Percentiles rank a stretch among this genome's conserved stretches.
These are phyloP conservation scores for Diplogelasinospora grovesii DNA, from an alignment of 495 filamentous ascomycete genomes.

Conservation along the genomic window DNA sequence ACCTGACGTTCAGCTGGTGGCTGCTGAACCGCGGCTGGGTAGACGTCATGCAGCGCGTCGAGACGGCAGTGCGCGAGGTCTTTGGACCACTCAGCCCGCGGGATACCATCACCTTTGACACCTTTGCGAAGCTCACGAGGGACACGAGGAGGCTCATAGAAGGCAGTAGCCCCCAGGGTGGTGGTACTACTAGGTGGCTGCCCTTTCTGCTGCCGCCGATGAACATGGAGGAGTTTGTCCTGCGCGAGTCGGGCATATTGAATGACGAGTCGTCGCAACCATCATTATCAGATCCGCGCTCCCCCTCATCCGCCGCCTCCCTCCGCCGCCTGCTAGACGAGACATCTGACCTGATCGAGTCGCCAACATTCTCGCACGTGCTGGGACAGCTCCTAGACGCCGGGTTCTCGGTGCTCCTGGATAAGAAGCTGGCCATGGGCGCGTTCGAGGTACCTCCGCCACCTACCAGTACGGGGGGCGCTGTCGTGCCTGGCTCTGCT, in stretches of 20 bases:
- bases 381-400: constrained; percentile 80
- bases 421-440: constrained; percentile 67
- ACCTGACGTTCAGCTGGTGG: constrained; percentile 98
- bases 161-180: constrained; percentile 59
- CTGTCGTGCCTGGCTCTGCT: too few species aligned
- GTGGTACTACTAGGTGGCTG: constrained; percentile 66
- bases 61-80: constrained; percentile 71
- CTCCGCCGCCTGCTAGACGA: constrained; percentile 90
- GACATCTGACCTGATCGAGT: constrained; percentile 92
- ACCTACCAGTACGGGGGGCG: constrained; percentile 18
- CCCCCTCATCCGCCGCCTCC: constrained; percentile 35
- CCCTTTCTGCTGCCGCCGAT: constrained; percentile 72
- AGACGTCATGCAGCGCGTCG: constrained; percentile 69
- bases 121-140: constrained; percentile 67
- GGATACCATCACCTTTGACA: constrained; percentile 74
- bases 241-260: constrained; percentile 74
- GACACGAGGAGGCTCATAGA: constrained; percentile 81
- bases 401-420: constrained; percentile 72
- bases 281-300: constrained; percentile 15
- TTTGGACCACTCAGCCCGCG: constrained; percentile 82
- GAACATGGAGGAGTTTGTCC: constrained; percentile 71
- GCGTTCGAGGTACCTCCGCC: constrained; percentile 58
- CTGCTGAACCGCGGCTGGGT: constrained; percentile 86
- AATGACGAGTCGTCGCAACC: constrained; percentile 35
- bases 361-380: constrained; percentile 78